phyloP scores from a whole-genome alignment of 345 rosid genomes.

The Melastoma malabathricum region DNA sequence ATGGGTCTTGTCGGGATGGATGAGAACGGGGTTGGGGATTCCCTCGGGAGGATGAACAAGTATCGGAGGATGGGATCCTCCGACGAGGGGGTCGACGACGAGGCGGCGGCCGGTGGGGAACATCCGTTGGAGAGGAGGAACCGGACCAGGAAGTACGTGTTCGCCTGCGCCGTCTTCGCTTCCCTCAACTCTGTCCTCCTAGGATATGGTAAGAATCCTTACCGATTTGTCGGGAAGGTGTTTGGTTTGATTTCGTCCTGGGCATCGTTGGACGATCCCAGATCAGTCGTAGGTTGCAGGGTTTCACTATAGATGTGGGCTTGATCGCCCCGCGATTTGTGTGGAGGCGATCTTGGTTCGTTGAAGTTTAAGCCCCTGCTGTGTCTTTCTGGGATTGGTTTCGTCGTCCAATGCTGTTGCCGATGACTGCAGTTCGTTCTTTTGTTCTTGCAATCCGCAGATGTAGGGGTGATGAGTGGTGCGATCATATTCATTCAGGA shows the following conservation, averaged over 20 bases:
- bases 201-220: slow-evolving; percentile 50
- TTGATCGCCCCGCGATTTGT: too few relatives aligned
- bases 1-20: slow-evolving; percentile 38
- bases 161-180: slow-evolving; percentile 77
- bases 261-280: too few relatives aligned
- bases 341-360: too few relatives aligned
- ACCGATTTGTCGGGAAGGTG: background rate
- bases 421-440: background rate
- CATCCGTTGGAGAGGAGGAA: slow-evolving; percentile 21
- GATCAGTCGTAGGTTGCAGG: too few relatives aligned
- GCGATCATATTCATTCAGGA: slow-evolving; percentile 79
- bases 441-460: slow-evolving; percentile 26
- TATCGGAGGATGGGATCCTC: slow-evolving; percentile 64
- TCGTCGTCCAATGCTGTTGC: background rate
- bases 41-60: slow-evolving; percentile 52
- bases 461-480: slow-evolving; percentile 96
- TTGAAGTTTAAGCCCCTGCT: too few relatives aligned
- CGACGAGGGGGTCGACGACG: slow-evolving; percentile 17
- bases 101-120: slow-evolving; percentile 13
- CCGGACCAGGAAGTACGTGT: slow-evolving; percentile 35
- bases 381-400: background rate
- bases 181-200: slow-evolving; percentile 85
- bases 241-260: too few relatives aligned
- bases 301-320: too few relatives aligned
- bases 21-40: slow-evolving; percentile 33